Evolutionary conservation across 179 eudicot genomes (phyloP).

Genomic region (Silene coronaria): DNA sequence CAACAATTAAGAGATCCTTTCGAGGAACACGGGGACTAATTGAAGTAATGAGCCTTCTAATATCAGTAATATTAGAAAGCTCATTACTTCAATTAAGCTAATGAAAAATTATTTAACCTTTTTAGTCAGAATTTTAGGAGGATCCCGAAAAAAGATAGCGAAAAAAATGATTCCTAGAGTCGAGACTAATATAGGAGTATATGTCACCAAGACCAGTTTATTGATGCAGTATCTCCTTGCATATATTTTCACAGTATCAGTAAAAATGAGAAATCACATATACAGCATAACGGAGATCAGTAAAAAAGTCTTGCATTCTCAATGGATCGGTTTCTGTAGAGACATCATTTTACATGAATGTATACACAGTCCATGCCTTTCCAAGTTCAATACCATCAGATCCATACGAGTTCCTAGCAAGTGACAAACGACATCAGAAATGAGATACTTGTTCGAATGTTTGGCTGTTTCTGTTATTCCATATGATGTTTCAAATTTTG

Average conservation of each 20-base stretch:
- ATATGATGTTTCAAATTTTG: not conserved
- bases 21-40: too few species aligned
- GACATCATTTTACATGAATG: constrained; percentile 21
- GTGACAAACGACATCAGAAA: not conserved
- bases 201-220: constrained; percentile 10
- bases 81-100: too few species aligned
- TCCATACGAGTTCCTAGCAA: constrained; percentile 1
- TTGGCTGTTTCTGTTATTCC: not conserved
- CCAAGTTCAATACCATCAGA: not conserved
- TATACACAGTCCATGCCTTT: constrained; percentile 8
- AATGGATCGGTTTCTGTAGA: not conserved
- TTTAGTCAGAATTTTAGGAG: too few species aligned
- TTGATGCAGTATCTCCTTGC: constrained; percentile 15
- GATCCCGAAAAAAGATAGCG: too few species aligned
- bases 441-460: not conserved
- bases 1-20: too few species aligned
- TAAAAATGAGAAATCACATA: constrained; percentile 18
- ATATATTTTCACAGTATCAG: constrained; percentile 16
- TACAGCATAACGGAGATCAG: constrained; percentile 16
- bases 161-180: too few species aligned
- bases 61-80: too few species aligned
- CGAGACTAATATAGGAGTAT: not conserved
- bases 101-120: too few species aligned
- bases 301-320: constrained; percentile 11
- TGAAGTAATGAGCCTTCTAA: too few species aligned